Evolutionary conservation across 1,284 basidiomycete genomes (phyloP), one percentile per base, ranked within the genome.

Genomic region (Malassezia furfur): DNA sequence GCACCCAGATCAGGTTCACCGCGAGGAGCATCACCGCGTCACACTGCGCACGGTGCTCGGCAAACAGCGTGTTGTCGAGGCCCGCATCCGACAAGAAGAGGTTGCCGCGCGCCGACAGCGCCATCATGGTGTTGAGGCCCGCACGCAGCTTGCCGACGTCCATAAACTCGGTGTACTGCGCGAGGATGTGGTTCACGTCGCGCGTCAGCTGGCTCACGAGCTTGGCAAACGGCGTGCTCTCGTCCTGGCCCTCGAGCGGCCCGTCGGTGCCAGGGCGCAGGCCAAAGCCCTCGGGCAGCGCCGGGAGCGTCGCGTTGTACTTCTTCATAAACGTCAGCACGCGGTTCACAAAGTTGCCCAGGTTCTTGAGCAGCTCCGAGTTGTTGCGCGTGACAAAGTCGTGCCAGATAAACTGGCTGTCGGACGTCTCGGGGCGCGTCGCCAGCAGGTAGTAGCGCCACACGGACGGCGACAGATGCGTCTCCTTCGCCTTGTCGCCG

Each of bases 321-420:
- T 91, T 90, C 34, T 88, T 87, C 48, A 90, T 82, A 70, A 98
- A 98, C 76, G 94, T 96, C 73, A 96, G 79, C 14, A 83, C 81
- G 44, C 93, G 87, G 77, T 99, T 99, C 65, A 96, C 88, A 76
- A 96, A 98, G 80, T 99, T 98, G 54, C 93, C 93, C 62, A 98
- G 85, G 78, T 98, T 99, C 76, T 94, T 93, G 62, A 98, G 78
- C 37, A 99, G 79, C 66, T 96, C 83, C 63, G 86, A 87, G 79
- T 99, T 99, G 77, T 96, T 93, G 19, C 88, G 86, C 25, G 86
- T 79, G 68, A 98, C 91, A 68, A 93, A 96, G 66, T 93, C 91
- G 36, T 84, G 80, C 94, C 94, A 99, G 0, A 90, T 89, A 79
- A 99, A 99, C 80, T 89, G 89, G 44, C 91, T 84, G 73, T 99